Evolutionary conservation across 129 eudicot genomes (phyloP), one percentile per base, ranked within the genome.

Genomic region (Artemisia argyi): DNA sequence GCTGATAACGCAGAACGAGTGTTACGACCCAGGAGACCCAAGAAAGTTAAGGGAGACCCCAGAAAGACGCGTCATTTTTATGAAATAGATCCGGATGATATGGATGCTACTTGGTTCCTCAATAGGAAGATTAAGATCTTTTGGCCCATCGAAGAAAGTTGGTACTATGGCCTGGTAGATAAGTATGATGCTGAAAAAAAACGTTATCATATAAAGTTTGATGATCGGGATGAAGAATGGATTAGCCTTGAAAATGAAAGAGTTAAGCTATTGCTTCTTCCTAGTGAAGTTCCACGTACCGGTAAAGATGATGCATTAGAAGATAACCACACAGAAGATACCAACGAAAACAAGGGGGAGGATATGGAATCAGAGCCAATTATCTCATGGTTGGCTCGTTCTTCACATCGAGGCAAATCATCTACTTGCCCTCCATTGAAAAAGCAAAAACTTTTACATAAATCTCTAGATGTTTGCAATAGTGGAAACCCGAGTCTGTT

Each of bases 221-320:
- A 95, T 78, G 99, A 95, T 17, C 82, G 91, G 53, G 97, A 90
- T 67, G 93, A 86, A 78, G 99, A 95, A 78, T 90, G 96, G 97
- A 84, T 95, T 71, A 73, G 84, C 76, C 99, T 95, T 53, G 88
- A 81, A 78, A 75, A 80, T 73, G 99, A 95, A 76, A 83, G 89
- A 67, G 91, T 95, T 60, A 88, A 91, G 73, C 88, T 95, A 49
- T 80, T 95, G 82, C 93, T 95, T 76, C 84, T 90, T 19, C 94
- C 91, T 3, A 80, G 87, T 81, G 99, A 95, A 82, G 84, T 86
- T 68, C 97, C 94, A 49, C 77, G 69, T 67, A 81, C 62, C 71
- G 35, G 54, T 19, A 76, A 56, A 74, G 81, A 54, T 62, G 64
- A 75, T 42, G 50, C 64, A 8, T 17, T 15, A 16, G 76, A 73